phyloP scores from a whole-genome alignment of 768 basidiomycete species.

The Lactifluus echinatus region DNA sequence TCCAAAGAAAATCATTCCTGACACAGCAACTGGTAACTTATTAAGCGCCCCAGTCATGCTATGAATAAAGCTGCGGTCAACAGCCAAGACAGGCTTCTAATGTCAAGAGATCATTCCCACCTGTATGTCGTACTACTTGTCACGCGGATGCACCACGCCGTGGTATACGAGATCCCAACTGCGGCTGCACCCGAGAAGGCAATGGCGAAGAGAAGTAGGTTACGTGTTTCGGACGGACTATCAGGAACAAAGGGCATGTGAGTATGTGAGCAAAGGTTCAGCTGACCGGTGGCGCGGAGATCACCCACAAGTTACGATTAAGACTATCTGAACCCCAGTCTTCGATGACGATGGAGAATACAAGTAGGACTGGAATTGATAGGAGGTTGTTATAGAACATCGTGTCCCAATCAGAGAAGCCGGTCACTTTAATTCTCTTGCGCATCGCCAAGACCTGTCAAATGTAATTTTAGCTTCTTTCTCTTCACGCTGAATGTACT shows the following conservation, averaged over 20 bases:
- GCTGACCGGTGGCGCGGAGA: not conserved
- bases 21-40: conserved; percentile 95
- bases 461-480: not conserved
- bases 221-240: conserved; percentile 78
- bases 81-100: not conserved
- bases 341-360: conserved; percentile 79
- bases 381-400: conserved; percentile 99
- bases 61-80: not conserved
- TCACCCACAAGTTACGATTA: conserved; percentile 75
- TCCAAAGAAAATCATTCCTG: conserved; percentile 97
- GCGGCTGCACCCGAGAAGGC: conserved; percentile 96
- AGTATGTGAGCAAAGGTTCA: not conserved
- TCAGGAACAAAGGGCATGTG: not conserved
- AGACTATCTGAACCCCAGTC: conserved; percentile 83
- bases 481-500: conserved; percentile 25
- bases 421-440: conserved; percentile 89
- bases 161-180: conserved; percentile 96
- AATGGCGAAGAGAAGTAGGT: conserved; percentile 75
- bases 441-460: conserved; percentile 90
- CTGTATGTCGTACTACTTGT: conserved; percentile 99
- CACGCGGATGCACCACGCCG: conserved; percentile 95
- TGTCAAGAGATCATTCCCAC: conserved; percentile 32
- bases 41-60: conserved; percentile 98
- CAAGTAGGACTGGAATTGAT: conserved; percentile 80
- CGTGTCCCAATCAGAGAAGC: conserved; percentile 96